These are phyloP conservation scores for Lasiodiplodia sp. DNA, from an alignment of 2,329 filamentous ascomycete genomes.

Conservation along the genomic window DNA sequence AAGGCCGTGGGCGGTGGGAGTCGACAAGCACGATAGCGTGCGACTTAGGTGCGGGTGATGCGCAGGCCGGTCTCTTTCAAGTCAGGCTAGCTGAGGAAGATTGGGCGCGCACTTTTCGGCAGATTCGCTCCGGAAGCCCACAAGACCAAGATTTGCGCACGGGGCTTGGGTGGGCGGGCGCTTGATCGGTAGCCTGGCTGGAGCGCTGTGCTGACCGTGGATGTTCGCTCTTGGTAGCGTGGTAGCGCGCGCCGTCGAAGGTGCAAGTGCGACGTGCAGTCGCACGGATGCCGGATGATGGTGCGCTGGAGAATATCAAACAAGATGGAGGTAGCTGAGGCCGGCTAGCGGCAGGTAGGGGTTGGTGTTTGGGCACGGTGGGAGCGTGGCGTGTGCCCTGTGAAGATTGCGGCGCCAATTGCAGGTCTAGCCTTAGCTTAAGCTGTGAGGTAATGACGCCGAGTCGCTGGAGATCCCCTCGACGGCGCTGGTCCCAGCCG, in stretches of 20 bases:
- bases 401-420: slow-evolving; percentile 47
- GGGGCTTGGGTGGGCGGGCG: slow-evolving; percentile 25
- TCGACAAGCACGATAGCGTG: slow-evolving; percentile 51
- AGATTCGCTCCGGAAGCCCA: slow-evolving; percentile 44
- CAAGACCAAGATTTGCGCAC: slow-evolving; percentile 25
- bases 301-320: slow-evolving; percentile 32
- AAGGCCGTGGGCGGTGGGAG: slow-evolving; percentile 44
- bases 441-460: slow-evolving; percentile 47
- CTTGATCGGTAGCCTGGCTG: slow-evolving; percentile 28
- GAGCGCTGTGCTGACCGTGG: slow-evolving; percentile 18
- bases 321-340: slow-evolving; percentile 37
- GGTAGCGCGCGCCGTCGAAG: slow-evolving; percentile 27
- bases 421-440: slow-evolving; percentile 40
- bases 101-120: slow-evolving; percentile 42
- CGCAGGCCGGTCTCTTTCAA: slow-evolving; percentile 52
- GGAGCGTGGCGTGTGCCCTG: slow-evolving; percentile 37
- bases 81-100: slow-evolving; percentile 44
- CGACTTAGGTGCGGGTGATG: slow-evolving; percentile 58
- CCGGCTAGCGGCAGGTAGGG: slow-evolving; percentile 42
- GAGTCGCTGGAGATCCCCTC: slow-evolving; percentile 31
- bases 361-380: slow-evolving; percentile 32
- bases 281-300: slow-evolving; percentile 29
- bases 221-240: slow-evolving; percentile 25
- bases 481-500: slow-evolving; percentile 23
- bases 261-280: slow-evolving; percentile 29